Base-by-base conservation (phyloP, 106 monocot species). In the Allium cepa region DNA sequence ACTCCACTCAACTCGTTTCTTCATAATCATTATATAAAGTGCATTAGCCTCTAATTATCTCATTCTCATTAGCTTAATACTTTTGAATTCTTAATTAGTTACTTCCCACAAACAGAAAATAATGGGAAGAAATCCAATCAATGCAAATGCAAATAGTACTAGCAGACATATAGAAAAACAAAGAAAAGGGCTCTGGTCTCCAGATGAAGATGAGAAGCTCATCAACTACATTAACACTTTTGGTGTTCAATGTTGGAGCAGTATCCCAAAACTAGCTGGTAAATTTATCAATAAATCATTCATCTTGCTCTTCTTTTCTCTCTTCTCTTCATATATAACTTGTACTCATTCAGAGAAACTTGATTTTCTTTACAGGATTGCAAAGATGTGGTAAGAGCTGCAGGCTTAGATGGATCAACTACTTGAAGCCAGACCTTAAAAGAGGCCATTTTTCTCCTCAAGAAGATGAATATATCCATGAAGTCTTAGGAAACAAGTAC, bases 321-420 rank as follows among this genome's bases (percentile, higher is more conserved):
- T 55, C 11, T 55, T 55, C 15, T 15, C 15, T 55, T 55, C 53
- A 55, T 55, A 55, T 22, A 22, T 22, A 22, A 12, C 15, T 12
- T 55, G 11, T 12, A 55, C 15, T 55, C 11, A 12, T 8, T 11
- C 22, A 22, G 22, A 22, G 0, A 22, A 22, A 6, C 53, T 55
- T 12, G 15, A 8, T 55, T 55, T 55, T 46, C 9, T 15, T 66
- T 71, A 49, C 68, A 88, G 88, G 88, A 48, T 56, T 88, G 47
- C 85, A 85, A 59, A 82, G 88, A 56, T 89, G 88, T 51, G 89
- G 89, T 14, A 89, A 89, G 85, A 89, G 87, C 51, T 87, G 87
- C 68, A 71, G 87, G 69, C 69, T 87, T 16, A 77, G 87, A 57
- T 87, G 87, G 87, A 87, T 87, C 17, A 87, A 87, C 50, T 87